Percentiles rank a stretch among this genome's conserved stretches.
Conservation (phyloP, 441 rosid genomes). For the Manihot esculenta region DNA sequence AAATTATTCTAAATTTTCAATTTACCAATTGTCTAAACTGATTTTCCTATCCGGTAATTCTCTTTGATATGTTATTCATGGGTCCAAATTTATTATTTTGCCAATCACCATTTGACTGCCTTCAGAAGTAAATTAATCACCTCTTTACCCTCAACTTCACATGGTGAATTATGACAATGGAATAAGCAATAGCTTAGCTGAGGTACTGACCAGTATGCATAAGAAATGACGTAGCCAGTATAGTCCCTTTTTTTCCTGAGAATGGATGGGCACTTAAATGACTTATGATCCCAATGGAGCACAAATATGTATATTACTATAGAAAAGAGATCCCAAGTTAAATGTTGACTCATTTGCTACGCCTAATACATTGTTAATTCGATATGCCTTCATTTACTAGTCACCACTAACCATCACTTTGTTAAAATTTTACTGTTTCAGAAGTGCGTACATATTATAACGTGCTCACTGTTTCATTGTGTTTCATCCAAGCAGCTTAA, state of each 20-base stretch:
- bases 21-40: neutral
- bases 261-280: neutral
- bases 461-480: neutral
- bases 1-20: neutral
- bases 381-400: neutral
- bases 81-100: neutral
- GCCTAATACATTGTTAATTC: neutral
- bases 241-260: neutral
- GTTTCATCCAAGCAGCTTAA: neutral
- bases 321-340: neutral
- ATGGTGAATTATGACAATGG: neutral
- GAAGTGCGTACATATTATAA: neutral
- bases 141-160: neutral
- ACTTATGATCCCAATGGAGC: neutral
- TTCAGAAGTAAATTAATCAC: neutral
- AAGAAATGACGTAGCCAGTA: neutral
- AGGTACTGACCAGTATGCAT: neutral
- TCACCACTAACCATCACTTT: neutral
- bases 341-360: neutral
- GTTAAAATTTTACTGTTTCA: neutral
- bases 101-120: neutral
- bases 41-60: neutral
- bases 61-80: neutral
- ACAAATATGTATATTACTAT: neutral
- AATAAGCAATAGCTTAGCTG: neutral